These are phyloP conservation scores for Solanum chilense DNA, from an alignment of 257 asterid species.

Conservation along the genomic window DNA sequence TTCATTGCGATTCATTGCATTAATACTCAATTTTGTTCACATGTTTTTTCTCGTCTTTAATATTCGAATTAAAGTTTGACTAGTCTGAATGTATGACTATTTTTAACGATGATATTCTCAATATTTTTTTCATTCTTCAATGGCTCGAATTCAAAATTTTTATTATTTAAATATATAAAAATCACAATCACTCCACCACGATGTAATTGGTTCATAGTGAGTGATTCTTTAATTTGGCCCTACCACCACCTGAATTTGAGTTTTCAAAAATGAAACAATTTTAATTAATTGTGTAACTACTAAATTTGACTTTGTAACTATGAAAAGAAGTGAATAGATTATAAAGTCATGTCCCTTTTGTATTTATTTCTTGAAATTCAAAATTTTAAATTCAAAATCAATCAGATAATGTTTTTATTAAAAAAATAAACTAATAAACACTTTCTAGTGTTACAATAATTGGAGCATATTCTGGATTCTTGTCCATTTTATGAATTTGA, in stretches of 20 bases:
- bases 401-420: background rate
- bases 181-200: rapidly evolving
- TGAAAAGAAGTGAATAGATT: background rate
- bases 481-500: background rate
- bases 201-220: background rate
- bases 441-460: background rate
- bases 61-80: background rate
- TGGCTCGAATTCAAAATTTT: background rate
- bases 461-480: background rate
- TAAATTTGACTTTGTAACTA: background rate
- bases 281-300: background rate
- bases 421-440: background rate
- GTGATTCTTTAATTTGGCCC: background rate
- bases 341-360: background rate
- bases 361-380: background rate
- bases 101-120: rapidly evolving
- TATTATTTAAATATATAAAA: background rate
- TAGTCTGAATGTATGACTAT: background rate
- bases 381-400: background rate
- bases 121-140: background rate
- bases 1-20: background rate
- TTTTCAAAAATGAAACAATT: background rate
- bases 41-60: background rate
- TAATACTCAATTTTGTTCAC: background rate
- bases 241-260: background rate